Base-by-base conservation (phyloP, 2,329 filamentous ascomycete species). In the Neocatenulostroma microsporum region DNA sequence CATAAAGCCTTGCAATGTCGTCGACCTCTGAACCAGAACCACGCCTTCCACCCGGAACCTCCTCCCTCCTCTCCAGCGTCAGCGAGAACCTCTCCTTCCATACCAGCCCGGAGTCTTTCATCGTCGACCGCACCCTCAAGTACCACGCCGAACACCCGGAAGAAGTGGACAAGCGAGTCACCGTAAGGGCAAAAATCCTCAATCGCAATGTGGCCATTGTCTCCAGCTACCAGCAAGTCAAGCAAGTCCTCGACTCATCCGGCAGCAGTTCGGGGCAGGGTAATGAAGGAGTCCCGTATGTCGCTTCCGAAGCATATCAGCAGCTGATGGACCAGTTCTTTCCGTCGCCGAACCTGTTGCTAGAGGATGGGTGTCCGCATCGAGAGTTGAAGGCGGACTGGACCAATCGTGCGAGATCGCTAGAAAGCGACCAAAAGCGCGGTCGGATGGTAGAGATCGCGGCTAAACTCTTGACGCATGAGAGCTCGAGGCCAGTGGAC, bases 181-280 rank as follows among this genome's bases (percentile, higher is more conserved):
- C 41, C 1, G 36, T 50, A 8, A 39, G 44, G 14, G 49, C 48
- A 8, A 47, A 45, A 35, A 42, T 52, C 4, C 21, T 52, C 14
- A 52, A 52, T 26, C 40, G 49, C 7, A 49, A 52, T 28, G 45
- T 50, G 18, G 46, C 46, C 15, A 37, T 52, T 9, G 34, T 52
- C 9, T 50, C 49, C 11, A 42, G 45, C n/a, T 44, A 49, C 34
- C 20, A 39, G n/a, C 46, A 47, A 20, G 21, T 44, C n/a, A 19
- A 35, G 21, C 24, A 44, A 14, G 25, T 51, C 14, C 25, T 51
- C 15, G 30, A 36, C 19, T 33, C 26, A 7, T 4, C 26, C 12
- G 34, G 35, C 4, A 23, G 26, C 17, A 17, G n/a, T n/a, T n/a
- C 34, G 25, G 36, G 40, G 13, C 30, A 30, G 8, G 31, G 27